Base-by-base conservation (phyloP, 352 stramenopile genomes). In the Phytophthora constricta region DNA sequence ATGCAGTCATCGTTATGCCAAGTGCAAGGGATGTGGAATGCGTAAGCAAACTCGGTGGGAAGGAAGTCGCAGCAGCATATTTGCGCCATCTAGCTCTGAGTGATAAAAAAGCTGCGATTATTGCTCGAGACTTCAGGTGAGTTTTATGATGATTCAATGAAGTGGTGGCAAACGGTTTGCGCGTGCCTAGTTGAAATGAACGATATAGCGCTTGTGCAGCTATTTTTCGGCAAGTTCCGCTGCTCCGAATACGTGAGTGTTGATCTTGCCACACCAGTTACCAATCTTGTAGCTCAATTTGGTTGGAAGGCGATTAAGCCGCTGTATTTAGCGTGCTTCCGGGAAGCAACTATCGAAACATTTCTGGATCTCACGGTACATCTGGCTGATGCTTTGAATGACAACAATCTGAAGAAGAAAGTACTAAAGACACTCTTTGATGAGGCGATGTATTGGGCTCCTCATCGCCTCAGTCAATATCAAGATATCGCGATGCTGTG, bases 301-400 rank as follows among this genome's bases (percentile, higher is more conserved):
- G 41, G 41, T 3, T 47, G 41, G 41, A 47, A 47, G 19, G 17
- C 41, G 3, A 47, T 47, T 23, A 20, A 47, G 41, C n/a, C 41
- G 41, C 41, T 47, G 41, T 47, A 47, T 47, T 22, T 47, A 23
- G 4, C 41, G 41, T 47, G 41, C 41, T 47, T 47, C 16, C 3
- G n/a, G 19, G n/a, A 47, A 20, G 9, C 16, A 23, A 47, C 41
- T 17, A 47, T 47, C 17, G 41, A 23, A 23, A 23, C 4, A 2
- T 47, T 47, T 20, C 17, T 47, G 2, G 17, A 47, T 47, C 41
- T 47, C 41, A 47, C 41, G 14, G 41, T 47, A n/a, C 41, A 47
- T 9, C 14, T 47, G 13, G 41, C 41, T 5, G 41, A 23, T 47
- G 9, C n/a, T 9, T 20, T 47, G 17, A 17, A 47, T 42, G 41